Conservation (phyloP, 2,329 filamentous ascomycete species). For the Simplicillium sp. region DNA sequence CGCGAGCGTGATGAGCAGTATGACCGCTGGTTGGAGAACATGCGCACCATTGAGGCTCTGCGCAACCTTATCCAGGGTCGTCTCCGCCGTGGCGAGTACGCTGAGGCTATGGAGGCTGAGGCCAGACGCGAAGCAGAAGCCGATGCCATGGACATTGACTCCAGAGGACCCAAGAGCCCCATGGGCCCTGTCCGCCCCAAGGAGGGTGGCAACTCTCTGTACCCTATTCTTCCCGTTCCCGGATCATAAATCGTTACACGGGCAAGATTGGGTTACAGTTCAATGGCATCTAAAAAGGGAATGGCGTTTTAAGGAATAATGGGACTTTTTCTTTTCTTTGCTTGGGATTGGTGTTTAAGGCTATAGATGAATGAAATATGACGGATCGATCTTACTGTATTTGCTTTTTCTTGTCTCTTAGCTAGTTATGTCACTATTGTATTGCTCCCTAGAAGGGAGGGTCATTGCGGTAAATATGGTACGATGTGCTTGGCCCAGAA, state of each 20-base stretch:
- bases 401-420: too few relatives aligned
- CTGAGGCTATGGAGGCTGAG: slow-evolving; percentile 18
- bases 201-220: slow-evolving; percentile 24
- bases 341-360: neutral
- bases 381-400: too few relatives aligned
- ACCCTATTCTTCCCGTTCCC: slow-evolving; percentile 29
- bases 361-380: too few relatives aligned
- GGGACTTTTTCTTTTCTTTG: slow-evolving; percentile 3
- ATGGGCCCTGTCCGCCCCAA: slow-evolving; percentile 8
- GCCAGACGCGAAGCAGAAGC: slow-evolving; percentile 9
- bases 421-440: too few relatives aligned
- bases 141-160: slow-evolving; percentile 27
- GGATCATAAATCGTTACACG: slow-evolving; percentile 14
- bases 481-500: too few relatives aligned
- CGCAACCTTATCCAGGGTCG: slow-evolving; percentile 48
- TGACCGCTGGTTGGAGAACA: slow-evolving; percentile 57
- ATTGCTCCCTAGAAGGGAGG: too few relatives aligned
- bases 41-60: slow-evolving; percentile 54
- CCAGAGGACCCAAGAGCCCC: slow-evolving; percentile 19
- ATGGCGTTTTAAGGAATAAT: too few relatives aligned
- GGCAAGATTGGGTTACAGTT: neutral
- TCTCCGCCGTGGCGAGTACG: slow-evolving; percentile 47
- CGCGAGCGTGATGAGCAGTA: slow-evolving; percentile 53
- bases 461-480: too few relatives aligned
- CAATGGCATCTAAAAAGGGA: neutral